Conservation (phyloP, 2,329 filamentous ascomycete species). For the Calonectria henricotiae region DNA sequence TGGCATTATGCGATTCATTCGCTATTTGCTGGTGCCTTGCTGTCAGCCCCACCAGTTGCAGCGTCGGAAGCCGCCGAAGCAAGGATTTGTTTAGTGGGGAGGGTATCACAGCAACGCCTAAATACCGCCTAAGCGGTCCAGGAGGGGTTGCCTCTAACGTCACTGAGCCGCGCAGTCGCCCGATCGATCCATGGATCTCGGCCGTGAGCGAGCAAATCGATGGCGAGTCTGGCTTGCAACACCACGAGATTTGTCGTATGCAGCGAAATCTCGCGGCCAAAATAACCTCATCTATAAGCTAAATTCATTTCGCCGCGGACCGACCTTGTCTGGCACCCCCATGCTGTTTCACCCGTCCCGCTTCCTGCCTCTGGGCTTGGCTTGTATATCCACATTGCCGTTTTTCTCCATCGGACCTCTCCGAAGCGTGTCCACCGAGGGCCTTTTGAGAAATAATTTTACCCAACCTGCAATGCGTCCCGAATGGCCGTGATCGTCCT, state of each 20-base stretch:
- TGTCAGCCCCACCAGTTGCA: slow-evolving; percentile 39
- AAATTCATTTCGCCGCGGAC: not conserved
- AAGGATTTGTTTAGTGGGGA: slow-evolving; percentile 34
- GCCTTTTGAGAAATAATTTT: not conserved
- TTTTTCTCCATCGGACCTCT: slow-evolving; percentile 26
- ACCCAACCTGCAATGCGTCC: slow-evolving; percentile 9
- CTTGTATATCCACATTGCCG: slow-evolving; percentile 9
- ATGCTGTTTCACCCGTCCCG: slow-evolving; percentile 1
- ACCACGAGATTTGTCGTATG: not conserved
- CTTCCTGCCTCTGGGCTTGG: slow-evolving; percentile 2
- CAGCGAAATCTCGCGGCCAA: not conserved
- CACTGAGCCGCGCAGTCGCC: slow-evolving; percentile 11
- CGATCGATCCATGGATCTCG: not conserved
- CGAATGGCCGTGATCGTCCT: not conserved
- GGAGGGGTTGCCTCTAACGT: slow-evolving; percentile 25
- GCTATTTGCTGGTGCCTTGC: slow-evolving; percentile 36
- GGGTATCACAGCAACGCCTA: not conserved
- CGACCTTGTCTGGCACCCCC: not conserved
- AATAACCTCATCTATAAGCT: slow-evolving; percentile 4
- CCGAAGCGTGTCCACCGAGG: slow-evolving; percentile 18
- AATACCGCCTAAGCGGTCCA: not conserved
- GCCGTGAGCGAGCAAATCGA: slow-evolving; percentile 1
- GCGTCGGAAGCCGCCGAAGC: slow-evolving; percentile 49
- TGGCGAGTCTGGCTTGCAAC: slow-evolving; percentile 5
- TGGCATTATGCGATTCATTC: slow-evolving; percentile 34